Base-by-base conservation (phyloP, 2,329 filamentous ascomycete genomes). In the Ilyonectria robusta region DNA sequence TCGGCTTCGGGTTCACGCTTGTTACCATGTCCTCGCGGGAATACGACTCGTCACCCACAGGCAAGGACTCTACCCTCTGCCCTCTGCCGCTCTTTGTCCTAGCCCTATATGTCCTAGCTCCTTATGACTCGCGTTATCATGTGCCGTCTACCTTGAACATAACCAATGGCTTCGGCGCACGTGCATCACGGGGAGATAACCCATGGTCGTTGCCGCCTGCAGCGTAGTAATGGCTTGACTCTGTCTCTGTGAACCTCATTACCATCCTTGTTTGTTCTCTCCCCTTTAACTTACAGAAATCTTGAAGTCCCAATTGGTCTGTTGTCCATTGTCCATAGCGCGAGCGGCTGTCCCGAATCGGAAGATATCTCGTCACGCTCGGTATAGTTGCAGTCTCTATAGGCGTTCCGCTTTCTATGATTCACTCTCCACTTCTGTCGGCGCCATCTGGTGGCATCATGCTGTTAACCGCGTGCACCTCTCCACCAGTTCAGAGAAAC, bases 361-460 rank as follows among this genome's bases (percentile, higher is more conserved):
- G 8, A 5, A 26, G 37, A 35, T 23, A 46, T 54, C 8, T 23
- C 13, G n/a, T 8, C 19, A 17, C 59, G 10, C 8, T 15, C 59
- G 59, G 54, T 19, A 55, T 54, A 19, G 59, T 61, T 61, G 26
- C 48, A 61, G 23, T 54, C 33, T 46, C 55, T 35, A 37, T 61
- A 26, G 59, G 13, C 19, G 48, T 55, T 17, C n/a, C 23, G 23
- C 21, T 26, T n/a, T 8, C 13, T 54, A 37, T 4, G 7, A 37
- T 11, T 37, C 33, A 3, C 29, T 54, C 13, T 60, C 31, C 35
- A 37, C 33, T 35, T 42, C 37, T 37, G 33, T 55, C 37, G 19
- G 11, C 13, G 11, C 9, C 23, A 3, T 26, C 44, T 35, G 47
- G 21, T 9, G 6, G 35, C 48, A 26, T 46, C 35, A 26, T 23